phyloP scores from a whole-genome alignment of 1,139 yeast genomes.

The Candida buenavistaensis region DNA sequence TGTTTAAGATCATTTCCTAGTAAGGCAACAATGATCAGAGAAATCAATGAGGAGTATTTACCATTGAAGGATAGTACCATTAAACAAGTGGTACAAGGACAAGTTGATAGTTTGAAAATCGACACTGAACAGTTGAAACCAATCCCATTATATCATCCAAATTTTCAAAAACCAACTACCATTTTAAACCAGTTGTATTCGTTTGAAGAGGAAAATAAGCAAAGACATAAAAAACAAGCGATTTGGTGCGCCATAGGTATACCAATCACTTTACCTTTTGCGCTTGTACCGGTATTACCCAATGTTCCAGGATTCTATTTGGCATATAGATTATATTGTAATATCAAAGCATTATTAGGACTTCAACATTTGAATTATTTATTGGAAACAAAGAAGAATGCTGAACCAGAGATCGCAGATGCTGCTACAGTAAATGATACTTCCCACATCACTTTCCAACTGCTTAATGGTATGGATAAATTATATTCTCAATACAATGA shows the following conservation, averaged over 20 bases:
- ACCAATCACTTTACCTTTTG: constrained; percentile 81
- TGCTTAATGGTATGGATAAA: constrained; percentile 19
- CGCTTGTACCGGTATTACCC: constrained; percentile 82
- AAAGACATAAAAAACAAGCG: constrained; percentile 36
- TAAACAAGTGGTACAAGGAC: constrained; percentile 28
- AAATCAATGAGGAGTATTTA: constrained; percentile 30
- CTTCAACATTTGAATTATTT: constrained; percentile 65
- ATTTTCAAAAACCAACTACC: constrained; percentile 32
- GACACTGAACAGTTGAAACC: constrained; percentile 37
- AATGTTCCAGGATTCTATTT: constrained; percentile 94
- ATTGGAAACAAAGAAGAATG: constrained; percentile 25
- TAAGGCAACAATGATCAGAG: constrained; percentile 48
- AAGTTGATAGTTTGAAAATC: constrained; percentile 29
- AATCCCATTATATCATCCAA: constrained; percentile 44
- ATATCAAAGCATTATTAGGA: constrained; percentile 76
- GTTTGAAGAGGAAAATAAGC: constrained; percentile 27
- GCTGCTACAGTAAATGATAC: constrained; percentile 18
- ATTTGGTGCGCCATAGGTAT: constrained; percentile 56
- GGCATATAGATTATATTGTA: constrained; percentile 80
- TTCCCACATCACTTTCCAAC: constrained; percentile 25
- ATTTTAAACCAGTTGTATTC: constrained; percentile 33
- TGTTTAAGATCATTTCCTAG: constrained; percentile 55
- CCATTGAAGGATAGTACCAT: constrained; percentile 4
- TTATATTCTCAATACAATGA: constrained; percentile 16
- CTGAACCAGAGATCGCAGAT: constrained; percentile 14